Evolutionary conservation across 805 yeast species (phyloP).

Genomic region (Sungouiella thailandica): DNA sequence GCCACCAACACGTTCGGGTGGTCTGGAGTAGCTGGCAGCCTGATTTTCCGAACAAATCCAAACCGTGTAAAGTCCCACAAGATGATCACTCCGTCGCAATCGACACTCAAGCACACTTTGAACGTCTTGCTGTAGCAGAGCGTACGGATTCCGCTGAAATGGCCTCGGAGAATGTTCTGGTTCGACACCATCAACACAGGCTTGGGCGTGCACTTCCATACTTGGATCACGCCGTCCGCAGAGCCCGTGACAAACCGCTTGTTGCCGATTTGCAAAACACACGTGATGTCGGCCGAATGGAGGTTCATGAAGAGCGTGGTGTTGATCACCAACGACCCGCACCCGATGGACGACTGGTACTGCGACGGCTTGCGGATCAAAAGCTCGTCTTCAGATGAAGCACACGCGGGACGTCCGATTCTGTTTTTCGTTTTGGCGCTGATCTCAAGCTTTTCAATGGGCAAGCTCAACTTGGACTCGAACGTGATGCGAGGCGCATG

Average conservation of each 20-base stretch:
- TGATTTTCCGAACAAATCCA: constrained; percentile 42
- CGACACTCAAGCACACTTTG: constrained; percentile 52
- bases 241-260: constrained; percentile 46
- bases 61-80: constrained; percentile 62
- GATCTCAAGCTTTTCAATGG: constrained; percentile 43
- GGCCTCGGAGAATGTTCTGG: constrained; percentile 53
- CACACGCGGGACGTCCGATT: constrained; percentile 46
- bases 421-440: constrained; percentile 41
- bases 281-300: constrained; percentile 35
- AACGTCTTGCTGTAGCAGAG: constrained; percentile 48
- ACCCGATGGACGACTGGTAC: constrained; percentile 11
- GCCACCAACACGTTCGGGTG: constrained; percentile 28
- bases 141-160: constrained; percentile 41
- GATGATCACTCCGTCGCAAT: constrained; percentile 47
- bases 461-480: constrained; percentile 37
- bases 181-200: constrained; percentile 28
- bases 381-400: constrained; percentile 33
- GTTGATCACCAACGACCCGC: constrained; percentile 38
- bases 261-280: constrained; percentile 38
- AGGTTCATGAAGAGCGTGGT: constrained; percentile 39
- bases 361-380: constrained; percentile 27
- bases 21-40: constrained; percentile 12
- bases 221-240: constrained; percentile 54
- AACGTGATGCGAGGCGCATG: constrained; percentile 35
- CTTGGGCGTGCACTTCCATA: constrained; percentile 45